Base-by-base conservation (phyloP, 129 eudicot species). In the Glebionis coronaria region DNA sequence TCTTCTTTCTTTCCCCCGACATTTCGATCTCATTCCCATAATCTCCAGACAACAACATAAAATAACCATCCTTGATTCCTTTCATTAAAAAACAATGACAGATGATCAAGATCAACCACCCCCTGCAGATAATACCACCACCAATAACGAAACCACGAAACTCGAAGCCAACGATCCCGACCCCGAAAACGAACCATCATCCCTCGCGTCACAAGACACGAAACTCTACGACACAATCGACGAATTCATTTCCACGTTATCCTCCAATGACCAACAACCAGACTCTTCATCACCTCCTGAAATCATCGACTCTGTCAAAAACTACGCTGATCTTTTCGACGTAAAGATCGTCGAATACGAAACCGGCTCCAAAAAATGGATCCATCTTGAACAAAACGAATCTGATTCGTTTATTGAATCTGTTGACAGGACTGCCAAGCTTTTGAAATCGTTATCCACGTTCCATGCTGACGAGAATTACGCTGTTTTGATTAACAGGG, bases 191-290 rank as follows among this genome's bases (percentile, higher is more conserved):
- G 27, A 53, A 14, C 63, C 63, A 7, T 9, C 63, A 0, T 20
- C 69, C 31, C 16, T 49, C 10, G 31, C 68, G 12, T 60, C 76
- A 14, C 73, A 49, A 9, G 61, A 46, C 19, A 54, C 1, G 19
- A 79, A 75, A 56, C 78, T 88, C 14, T 74, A 80, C 7, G 71
- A 84, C 18, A 85, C 86, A 12, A 79, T 93, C 2, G 87, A 86
- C 49, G 77, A 69, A 56, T 86, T 72, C 54, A 81, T 84, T 28
- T 70, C 76, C n/a, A 16, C 56, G 27, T 44, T 83, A 44, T 19
- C 5, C 1, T 16, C 5, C 63, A 42, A 53, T 38, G 60, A 51
- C 28, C 69, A 38, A 71, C 42, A 35, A 35, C 10, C 66, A 10
- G 13, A 6, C 78, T 55, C 50, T 56, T 5, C 21, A 0, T 14